Percentiles rank a stretch among this genome's conserved stretches.
Conservation (phyloP, 2,329 filamentous ascomycete species). For the Trichoderma aggressivum region DNA sequence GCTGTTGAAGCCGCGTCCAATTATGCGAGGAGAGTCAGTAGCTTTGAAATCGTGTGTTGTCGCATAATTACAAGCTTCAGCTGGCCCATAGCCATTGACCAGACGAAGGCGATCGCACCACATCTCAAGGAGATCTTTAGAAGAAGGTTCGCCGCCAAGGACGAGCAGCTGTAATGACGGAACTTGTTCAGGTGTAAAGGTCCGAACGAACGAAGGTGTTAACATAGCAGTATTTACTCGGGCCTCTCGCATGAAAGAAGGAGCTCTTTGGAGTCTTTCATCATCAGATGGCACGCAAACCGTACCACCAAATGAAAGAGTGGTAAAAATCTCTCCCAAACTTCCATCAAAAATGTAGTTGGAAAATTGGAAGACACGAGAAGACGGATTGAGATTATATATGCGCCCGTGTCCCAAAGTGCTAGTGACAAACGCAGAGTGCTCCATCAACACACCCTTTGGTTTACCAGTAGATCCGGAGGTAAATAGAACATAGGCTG, state of each 20-base stretch:
- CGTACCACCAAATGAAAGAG: slow-evolving; percentile 23
- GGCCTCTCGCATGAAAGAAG: slow-evolving; percentile 14
- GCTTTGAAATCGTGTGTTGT: slow-evolving; percentile 6
- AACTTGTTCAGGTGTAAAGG: slow-evolving; percentile 19
- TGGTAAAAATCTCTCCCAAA: slow-evolving; percentile 30
- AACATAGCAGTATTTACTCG: slow-evolving; percentile 20
- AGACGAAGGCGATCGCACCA: slow-evolving; percentile 22
- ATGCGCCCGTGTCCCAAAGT: slow-evolving; percentile 46
- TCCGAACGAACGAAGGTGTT: slow-evolving; percentile 22
- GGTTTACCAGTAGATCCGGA: slow-evolving; percentile 29
- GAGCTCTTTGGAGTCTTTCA: slow-evolving; percentile 18
- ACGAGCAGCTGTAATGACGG: slow-evolving; percentile 18
- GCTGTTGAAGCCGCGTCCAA: slow-evolving; percentile 19
- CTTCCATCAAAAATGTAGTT: slow-evolving; percentile 50
- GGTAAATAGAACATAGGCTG: slow-evolving; percentile 29
- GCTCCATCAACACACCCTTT: slow-evolving; percentile 35
- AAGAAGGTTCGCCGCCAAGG: slow-evolving; percentile 20
- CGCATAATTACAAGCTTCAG: slow-evolving; percentile 21
- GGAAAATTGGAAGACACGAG: slow-evolving; percentile 52
- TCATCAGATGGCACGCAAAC: slow-evolving; percentile 25
- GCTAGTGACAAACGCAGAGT: slow-evolving; percentile 52
- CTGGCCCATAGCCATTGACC: slow-evolving; percentile 23
- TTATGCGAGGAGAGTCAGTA: slow-evolving; percentile 8
- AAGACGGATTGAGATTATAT: slow-evolving; percentile 43
- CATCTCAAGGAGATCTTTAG: slow-evolving; percentile 4